Base-by-base conservation (phyloP, 75 land plant genomes). In the Picea sitchensis region DNA sequence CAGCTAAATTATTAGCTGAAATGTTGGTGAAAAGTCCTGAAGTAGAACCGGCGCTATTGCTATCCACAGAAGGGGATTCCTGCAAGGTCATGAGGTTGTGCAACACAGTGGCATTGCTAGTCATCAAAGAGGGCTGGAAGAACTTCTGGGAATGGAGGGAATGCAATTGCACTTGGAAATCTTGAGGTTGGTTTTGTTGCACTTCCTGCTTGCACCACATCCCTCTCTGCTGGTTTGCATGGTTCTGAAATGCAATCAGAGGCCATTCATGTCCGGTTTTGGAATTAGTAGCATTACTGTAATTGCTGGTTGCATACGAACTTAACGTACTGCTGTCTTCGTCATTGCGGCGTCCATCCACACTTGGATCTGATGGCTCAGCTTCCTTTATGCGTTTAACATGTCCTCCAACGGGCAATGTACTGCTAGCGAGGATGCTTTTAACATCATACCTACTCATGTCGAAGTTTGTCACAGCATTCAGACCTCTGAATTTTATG, bases 401-500 rank as follows among this genome's bases (percentile, higher is more conserved):
- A n/a, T 82, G 83, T 4, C 89, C 87, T 6, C 88, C 88, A 13
- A 92, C 82, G 0, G 92, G 92, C 14, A 92, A 77, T n/a, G 87
- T 79, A 47, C 80, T 89, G 84, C 91, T 94, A 34, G 94, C 91
- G 0, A 93, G 85, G 20, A 92, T 92, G 83, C 81, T 84, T 17
- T 88, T 88, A 21, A 92, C 92, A 60, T 94, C 92, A 76, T 94
- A 94, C 34, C 94, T 75, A 83, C 84, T 94, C 85, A 94, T 92
- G 73, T 93, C 96, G 61, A 93, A 93, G 82, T 93, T 93, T 6
- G 95, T 93, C 4, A 93, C 93, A 2, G 95, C 96, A 32, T 92
- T 93, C 31, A 93, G 80, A 0, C 94, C 94, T 17, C 94, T 81
- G 87, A 91, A 93, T 68, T 93, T 93, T 32, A 93, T 93, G 6